Base-by-base conservation (phyloP, 2,329 filamentous ascomycete species). In the Fusarium beomiforme region DNA sequence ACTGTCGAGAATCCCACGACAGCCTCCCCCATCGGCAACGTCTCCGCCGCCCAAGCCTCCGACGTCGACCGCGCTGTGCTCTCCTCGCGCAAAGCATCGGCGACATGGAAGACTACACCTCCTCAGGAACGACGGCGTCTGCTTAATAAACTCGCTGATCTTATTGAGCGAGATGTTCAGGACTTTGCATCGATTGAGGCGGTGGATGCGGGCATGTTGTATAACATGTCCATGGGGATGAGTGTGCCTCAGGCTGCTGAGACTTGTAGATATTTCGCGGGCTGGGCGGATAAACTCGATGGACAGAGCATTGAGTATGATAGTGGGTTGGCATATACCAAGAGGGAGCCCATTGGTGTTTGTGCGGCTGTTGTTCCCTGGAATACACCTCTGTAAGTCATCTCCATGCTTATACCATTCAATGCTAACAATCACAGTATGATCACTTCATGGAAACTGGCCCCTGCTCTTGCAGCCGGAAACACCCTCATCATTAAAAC, bases 271-370 rank as follows among this genome's bases (percentile, higher is more conserved):
- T 97, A 79, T 42, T 79, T 78, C 76, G 93, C 88, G 73, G 93
- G 93, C 56, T 95, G 91, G 89, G 92, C 93, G 71, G 93, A 96
- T 85, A 96, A 96, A 87, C 89, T 95, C 67, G 87, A 90, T 80
- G 93, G 93, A 77, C 92, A 93, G 83, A 91, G 92, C 46, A 89
- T 94, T 70, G 92, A 95, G 75, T 92, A 92, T 70, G 84, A 87
- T 74, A 86, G 87, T 49, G 90, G 92, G 62, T 91, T 90, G 78
- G 68, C 68, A 92, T 95, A 83, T 90, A 92, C 84, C 93, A 94
- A 84, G 92, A 91, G 65, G 92, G 82, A 93, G 77, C 91, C 91
- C 3, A 82, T 93, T 37, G 91, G 92, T 43, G 91, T 93, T 1
- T 91, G 91, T 64, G 91, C 86, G 3, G 83, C 84, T 76, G 92